phyloP scores from a whole-genome alignment of 495 filamentous ascomycete species.

The Umbilicaria muhlenbergii region DNA sequence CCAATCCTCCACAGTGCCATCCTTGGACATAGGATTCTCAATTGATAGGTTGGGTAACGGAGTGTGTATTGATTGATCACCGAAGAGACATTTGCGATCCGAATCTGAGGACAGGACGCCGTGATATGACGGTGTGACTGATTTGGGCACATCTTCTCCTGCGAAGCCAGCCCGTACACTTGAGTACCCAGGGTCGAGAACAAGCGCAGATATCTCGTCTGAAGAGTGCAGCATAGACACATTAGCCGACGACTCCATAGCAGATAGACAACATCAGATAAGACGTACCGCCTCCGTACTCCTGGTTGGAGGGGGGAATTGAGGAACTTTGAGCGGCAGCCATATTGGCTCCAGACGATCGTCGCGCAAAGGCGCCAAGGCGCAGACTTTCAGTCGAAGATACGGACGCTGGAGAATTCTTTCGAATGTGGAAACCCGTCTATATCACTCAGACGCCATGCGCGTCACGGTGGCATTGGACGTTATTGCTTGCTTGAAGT shows the following conservation, averaged over 20 bases:
- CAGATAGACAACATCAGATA: background rate
- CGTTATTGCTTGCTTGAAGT: too few relatives aligned
- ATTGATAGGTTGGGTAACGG: constrained; percentile 63
- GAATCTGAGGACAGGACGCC: constrained; percentile 39
- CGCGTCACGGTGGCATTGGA: too few relatives aligned
- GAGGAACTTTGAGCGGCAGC: constrained; percentile 15
- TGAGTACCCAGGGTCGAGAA: constrained; percentile 87
- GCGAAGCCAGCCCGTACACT: constrained; percentile 89
- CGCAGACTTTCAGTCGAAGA: too few relatives aligned
- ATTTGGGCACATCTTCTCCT: constrained; percentile 93
- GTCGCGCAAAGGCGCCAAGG: too few relatives aligned
- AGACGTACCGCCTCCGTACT: constrained; percentile 67
- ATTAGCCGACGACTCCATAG: constrained; percentile 8
- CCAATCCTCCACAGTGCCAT: constrained; percentile 93
- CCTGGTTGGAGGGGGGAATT: constrained; percentile 44
- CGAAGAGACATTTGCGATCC: constrained; percentile 54
- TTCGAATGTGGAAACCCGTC: too few relatives aligned
- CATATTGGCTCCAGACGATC: background rate
- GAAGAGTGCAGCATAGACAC: constrained; percentile 2
- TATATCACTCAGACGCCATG: too few relatives aligned
- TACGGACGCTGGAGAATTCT: too few relatives aligned
- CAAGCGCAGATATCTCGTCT: constrained; percentile 96
- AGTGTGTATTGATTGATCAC: constrained; percentile 72
- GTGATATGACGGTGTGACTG: constrained; percentile 78
- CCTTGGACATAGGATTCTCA: constrained; percentile 75